Evolutionary conservation across 1,284 basidiomycete genomes (phyloP), one percentile per base, ranked within the genome.

Genomic region (Fistulinella cinereoalba): DNA sequence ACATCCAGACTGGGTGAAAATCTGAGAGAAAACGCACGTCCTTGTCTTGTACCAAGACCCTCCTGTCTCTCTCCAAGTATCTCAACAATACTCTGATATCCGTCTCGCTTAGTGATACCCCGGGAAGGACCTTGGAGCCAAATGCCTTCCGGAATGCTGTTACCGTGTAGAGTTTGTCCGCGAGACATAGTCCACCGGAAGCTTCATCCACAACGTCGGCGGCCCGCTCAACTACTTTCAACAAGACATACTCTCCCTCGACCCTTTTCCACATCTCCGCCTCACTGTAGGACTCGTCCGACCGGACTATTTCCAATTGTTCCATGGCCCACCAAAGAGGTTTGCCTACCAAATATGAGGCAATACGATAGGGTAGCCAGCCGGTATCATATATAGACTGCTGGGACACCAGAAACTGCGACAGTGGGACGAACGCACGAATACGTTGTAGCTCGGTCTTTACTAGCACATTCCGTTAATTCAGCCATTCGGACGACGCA

Each of bases 261-360:
- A 75, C 67, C 42, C 67, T 66, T 55, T 73, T 76, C 85, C 86
- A 92, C 64, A 86, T 79, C 37, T 76, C 70, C 1, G 71, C 73
- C 53, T 87, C 83, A 45, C 77, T 79, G 36, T 79, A 65, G 6
- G 64, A 67, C 24, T 80, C 80, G 31, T 83, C 81, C 28, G 79
- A 75, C 5, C 75, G 77, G 11, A 87, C 81, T 1, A 93, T 71
- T 25, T 83, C 88, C 28, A 90, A 69, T 54, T 90, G 88, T 43
- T 86, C 80, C 28, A 94, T 74, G 3, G 84, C 84, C 89, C 90
- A 94, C 84, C 87, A 92, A 1, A 94, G 70, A 1, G 92, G 90
- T 58, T 81, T 83, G 15, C 82, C 88, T 4, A 93, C 73, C 11
- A 92, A 71, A 44, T 80, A 83, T 4, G 84, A 77, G 0, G 80